Base-by-base conservation (phyloP, 495 filamentous ascomycete genomes). In the Daldinia caldariorum region DNA sequence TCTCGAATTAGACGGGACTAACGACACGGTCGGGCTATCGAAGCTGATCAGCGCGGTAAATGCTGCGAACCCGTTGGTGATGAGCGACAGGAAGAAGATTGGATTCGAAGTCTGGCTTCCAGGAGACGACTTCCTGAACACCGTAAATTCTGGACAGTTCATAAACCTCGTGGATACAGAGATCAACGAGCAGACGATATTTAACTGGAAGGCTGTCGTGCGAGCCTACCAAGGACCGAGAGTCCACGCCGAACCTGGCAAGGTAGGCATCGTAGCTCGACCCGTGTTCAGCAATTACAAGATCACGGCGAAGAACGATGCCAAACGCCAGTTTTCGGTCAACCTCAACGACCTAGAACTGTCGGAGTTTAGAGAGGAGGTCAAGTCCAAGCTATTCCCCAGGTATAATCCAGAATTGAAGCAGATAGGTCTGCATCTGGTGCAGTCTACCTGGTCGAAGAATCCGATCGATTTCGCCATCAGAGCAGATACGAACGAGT, bases 381-480 rank as follows among this genome's bases (percentile, higher is more conserved):
- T 72, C 50, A n/a, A 51, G 34, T 12, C 20, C 0, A 32, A 41
- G 1, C 10, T 77, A 4, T 70, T 51, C 37, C 31, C 56, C 2
- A 13, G 54, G 6, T 70, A 69, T 51, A 12, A 63, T 12, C 3
- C 4, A 16, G 5, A 26, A 0, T 18, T 35, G 12, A 6, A 29
- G 5, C 49, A 37, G 3, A 61, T 58, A 10, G 60, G 47, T 9
- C 7, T 77, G 13, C 60, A 62, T 29, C 9, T 77, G 6, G 29
- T 39, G 0, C 66, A 72, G 34, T 16, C 43, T 5, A 61, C 49
- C 29, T 69, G 56, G 49, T 12, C 20, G 6, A 9, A n/a, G 10
- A 70, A 67, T 34, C 49, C 13, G 32, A 31, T 41, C 2, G 64
- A 75, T 7, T 66, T 75, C 32, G 62, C 32, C 6, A 63, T 77